Evolutionary conservation across 2,329 filamentous ascomycete species (phyloP), one percentile per base, ranked within the genome.

Genomic region (Dothideomycetes sp.): DNA sequence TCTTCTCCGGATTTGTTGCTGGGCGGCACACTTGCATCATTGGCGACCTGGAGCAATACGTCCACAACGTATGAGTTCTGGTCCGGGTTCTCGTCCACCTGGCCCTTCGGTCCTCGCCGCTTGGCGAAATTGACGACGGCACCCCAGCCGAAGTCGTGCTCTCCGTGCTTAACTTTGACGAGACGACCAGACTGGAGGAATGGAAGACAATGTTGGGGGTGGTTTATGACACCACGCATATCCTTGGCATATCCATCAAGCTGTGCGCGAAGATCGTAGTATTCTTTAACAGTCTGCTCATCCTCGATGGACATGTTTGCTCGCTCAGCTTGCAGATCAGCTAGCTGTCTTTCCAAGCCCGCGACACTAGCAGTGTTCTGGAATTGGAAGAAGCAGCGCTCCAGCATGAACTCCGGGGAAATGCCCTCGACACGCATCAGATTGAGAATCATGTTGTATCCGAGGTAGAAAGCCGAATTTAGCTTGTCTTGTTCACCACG

Each of bases 401-500:
- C 88, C n/a, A 98, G 70, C 91, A 98, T 98, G 56, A 85, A 96
- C 53, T 98, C 89, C 2, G 93, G 91, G 7, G 88, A 96, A 37
- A 98, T 94, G n/a, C 87, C 89, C 59, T 98, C 91, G n/a, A 98
- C 89, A 62, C 91, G 77, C 61, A 96, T 81, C 45, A 98, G 65
- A 56, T 98, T 98, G 42, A 98, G 71, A 55, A 98, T 85, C 91
- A 98, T 98, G 66, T 98, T 98, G 70, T 98, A 98, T 22, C 91
- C 88, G 12, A 98, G 73, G 58, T 98, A 85, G 64, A 98, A 98
- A 2, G 91, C 91, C 3, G 91, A 96, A 63, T 96, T 96, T 19
- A 98, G 78, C 50, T 88, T 87, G 61, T 98, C 93, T 60, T 98
- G 91, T 56, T 95, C 84, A 49, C 91, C 91, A 38, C 91, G 86